A percentile compares a stretch with the other conserved stretches of the same genome.
Conservation (phyloP, 306 rosid genomes). For the Dalbergia oliveri region DNA sequence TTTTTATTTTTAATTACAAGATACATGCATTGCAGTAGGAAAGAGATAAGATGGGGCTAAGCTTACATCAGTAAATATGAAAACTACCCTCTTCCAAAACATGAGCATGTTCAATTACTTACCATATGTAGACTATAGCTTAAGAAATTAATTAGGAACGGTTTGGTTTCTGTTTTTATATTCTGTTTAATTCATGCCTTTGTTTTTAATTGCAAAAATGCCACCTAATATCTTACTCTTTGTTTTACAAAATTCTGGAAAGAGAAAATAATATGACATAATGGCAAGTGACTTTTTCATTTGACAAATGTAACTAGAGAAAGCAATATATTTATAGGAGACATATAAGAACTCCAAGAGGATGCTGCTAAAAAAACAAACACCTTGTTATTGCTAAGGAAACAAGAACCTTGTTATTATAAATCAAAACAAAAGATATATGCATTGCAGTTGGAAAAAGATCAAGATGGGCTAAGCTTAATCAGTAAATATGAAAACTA, state of each 20-base stretch:
- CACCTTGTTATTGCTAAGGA: neutral
- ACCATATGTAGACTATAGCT: too few relatives aligned
- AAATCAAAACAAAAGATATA: neutral
- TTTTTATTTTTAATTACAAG: neutral
- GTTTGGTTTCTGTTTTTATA: too few relatives aligned
- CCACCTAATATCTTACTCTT: too few relatives aligned
- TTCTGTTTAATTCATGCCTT: too few relatives aligned
- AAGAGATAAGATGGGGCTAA: neutral
- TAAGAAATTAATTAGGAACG: too few relatives aligned
- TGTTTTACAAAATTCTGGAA: too few relatives aligned
- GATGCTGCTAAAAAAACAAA: neutral
- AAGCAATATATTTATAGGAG: neutral
- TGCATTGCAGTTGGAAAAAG: neutral
- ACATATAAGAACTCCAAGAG: neutral
- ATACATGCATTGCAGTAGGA: neutral
- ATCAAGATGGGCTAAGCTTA: neutral
- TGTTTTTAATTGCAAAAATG: too few relatives aligned
- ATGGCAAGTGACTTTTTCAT: neutral
- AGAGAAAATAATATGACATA: too few relatives aligned
- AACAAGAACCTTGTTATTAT: neutral
- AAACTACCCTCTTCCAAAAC: neutral
- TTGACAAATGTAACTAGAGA: neutral
- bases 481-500: neutral
- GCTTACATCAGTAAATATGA: neutral
- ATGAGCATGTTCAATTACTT: neutral